A percentile compares a stretch with the other conserved stretches of the same genome.
Evolutionary conservation across 2,329 filamentous ascomycete genomes (phyloP).

Genomic region (Pestalotiopsis fici): DNA sequence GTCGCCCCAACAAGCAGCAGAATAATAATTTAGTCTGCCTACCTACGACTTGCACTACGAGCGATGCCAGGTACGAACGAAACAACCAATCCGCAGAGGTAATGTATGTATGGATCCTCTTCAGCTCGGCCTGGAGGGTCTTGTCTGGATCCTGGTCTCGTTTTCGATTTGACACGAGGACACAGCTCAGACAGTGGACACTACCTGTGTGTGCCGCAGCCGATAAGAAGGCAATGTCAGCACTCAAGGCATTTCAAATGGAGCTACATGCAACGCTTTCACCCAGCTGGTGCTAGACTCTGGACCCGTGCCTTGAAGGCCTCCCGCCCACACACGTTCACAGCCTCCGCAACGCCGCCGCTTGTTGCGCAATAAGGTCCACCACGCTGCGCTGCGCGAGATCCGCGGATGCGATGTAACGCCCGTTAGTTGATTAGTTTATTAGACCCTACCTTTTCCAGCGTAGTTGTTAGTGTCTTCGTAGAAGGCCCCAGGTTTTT

Average conservation of each 20-base stretch:
- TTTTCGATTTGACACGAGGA: constrained; percentile 1
- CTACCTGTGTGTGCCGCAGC: constrained; percentile 3
- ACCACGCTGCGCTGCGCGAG: neutral
- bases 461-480: neutral
- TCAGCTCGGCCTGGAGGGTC: neutral
- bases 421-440: neutral
- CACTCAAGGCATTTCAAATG: neutral
- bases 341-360: neutral
- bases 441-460: neutral
- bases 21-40: neutral
- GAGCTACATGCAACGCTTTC: neutral
- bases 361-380: neutral
- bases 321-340: neutral
- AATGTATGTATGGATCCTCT: neutral
- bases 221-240: neutral
- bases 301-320: neutral
- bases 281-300: neutral
- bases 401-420: neutral
- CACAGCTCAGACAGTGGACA: neutral
- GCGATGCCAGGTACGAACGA: neutral
- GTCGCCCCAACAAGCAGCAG: neutral
- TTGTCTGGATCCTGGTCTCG: neutral
- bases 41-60: neutral
- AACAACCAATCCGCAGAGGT: neutral
- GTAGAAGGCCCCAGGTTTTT: neutral